These are phyloP conservation scores for Penicillium ochrochloron DNA, from an alignment of 495 filamentous ascomycete species.

Conservation along the genomic window DNA sequence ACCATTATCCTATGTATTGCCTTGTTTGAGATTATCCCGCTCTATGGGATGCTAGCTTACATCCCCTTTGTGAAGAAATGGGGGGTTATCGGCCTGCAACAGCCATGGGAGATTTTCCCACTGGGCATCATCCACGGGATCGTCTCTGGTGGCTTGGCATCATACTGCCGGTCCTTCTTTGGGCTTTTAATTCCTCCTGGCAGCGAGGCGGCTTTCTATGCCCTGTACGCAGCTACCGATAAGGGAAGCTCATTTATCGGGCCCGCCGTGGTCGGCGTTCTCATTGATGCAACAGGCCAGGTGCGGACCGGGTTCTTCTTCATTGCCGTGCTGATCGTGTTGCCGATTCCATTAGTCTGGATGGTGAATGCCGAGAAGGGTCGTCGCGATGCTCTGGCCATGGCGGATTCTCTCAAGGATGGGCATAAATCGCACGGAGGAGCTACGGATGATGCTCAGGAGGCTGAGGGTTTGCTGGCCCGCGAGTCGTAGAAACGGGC, in stretches of 20 bases:
- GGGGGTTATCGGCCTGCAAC: slow-evolving; percentile 80
- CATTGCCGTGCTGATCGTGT: slow-evolving; percentile 72
- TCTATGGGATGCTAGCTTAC: slow-evolving; percentile 86
- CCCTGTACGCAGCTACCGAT: slow-evolving; percentile 90
- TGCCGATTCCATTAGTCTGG: slow-evolving; percentile 78
- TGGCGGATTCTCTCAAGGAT: slow-evolving; percentile 62
- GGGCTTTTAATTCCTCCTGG: slow-evolving; percentile 86
- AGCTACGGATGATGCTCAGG: slow-evolving; percentile 22
- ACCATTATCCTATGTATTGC: slow-evolving; percentile 83
- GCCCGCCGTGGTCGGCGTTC: slow-evolving; percentile 81
- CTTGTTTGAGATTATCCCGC: slow-evolving; percentile 83
- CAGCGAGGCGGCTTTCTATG: slow-evolving; percentile 91
- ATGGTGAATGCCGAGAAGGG: slow-evolving; percentile 83
- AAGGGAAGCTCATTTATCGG: slow-evolving; percentile 90
- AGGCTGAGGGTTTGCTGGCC: slow-evolving; percentile 41
- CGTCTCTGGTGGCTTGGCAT: slow-evolving; percentile 80
- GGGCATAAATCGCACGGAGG: slow-evolving; percentile 19
- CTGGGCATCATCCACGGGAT: slow-evolving; percentile 83
- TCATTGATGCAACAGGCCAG: slow-evolving; percentile 80
- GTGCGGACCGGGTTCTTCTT: slow-evolving; percentile 91
- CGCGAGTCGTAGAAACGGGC: slow-evolving; percentile 11
- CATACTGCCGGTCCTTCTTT: slow-evolving; percentile 84
- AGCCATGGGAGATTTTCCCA: slow-evolving; percentile 91
- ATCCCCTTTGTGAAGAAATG: slow-evolving; percentile 72
- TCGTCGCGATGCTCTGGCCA: slow-evolving; percentile 65